Evolutionary conservation across 306 rosid species (phyloP), one percentile per base, ranked within the genome.

Genomic region (Vicia villosa): DNA sequence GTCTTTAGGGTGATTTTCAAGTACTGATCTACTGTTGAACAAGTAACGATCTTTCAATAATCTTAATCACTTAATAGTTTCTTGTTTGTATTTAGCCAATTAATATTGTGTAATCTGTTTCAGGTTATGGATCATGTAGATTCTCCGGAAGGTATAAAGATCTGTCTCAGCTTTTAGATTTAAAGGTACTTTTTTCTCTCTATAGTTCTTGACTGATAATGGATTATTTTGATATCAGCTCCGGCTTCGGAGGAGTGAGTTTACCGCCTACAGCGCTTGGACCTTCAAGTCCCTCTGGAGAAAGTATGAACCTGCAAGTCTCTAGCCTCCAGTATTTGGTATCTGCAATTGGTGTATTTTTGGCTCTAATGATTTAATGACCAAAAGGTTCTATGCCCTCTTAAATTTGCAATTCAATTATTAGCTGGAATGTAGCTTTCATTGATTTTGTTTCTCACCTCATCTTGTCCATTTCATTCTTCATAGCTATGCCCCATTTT

Each of bases 71-170:
- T 22, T 22, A 79, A 32, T 62, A 24, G n/a, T 50, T 74, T 74
- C 66, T 68, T 64, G 7, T 34, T 49, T 40, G 66, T 28, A 13
- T 69, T 66, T 46, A 24, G 64, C 16, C 40, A 59, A 51, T 45
- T 66, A 40, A 56, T 65, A 50, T 20, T 66, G 40, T 63, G 58
- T 47, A 45, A 41, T 59, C 21, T 28, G 21, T 82, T 84, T 85
- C 92, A 94, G 99, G 99, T 83, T 36, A 79, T 84, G 92, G 96
- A 41, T 78, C 92, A 64, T 94, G 99, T 79, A 77, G n/a, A 79
- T 94, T 66, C 69, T 0, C 95, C 0, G 96, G 99, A 84, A 89
- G 97, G 99, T 34, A 34, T 34, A 32, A 32, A 32, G 37, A 32
- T 32, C 37, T 6, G 1, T 32, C 6, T 32, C 37, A 1, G 37